Conservation (phyloP, 257 asterid genomes). For the Primulina tabacum region DNA sequence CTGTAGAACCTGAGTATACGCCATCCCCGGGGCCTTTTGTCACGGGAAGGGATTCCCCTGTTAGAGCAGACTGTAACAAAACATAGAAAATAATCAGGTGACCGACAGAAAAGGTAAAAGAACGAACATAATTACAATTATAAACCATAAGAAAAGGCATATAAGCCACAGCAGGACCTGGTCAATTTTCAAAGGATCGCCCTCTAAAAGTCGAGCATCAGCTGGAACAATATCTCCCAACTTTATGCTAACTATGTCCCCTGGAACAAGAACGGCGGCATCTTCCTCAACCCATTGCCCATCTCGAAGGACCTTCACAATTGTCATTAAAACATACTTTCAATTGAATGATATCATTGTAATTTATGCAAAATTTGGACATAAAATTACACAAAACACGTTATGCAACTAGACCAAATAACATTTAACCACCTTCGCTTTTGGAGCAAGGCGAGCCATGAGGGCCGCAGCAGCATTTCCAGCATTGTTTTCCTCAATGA, state of each 20-base stretch:
- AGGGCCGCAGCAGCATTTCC: conserved; percentile 28
- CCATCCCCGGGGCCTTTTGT: conserved; percentile 39
- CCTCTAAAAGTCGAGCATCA: conserved; percentile 43
- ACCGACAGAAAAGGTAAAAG: background rate
- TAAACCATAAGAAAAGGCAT: conserved; percentile 1
- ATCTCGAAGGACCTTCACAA: conserved; percentile 22
- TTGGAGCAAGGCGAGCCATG: conserved; percentile 28
- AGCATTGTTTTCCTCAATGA: conserved; percentile 25
- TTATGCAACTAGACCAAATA: background rate
- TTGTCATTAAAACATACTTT: background rate
- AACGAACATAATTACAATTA: background rate
- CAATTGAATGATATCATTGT: too few species aligned
- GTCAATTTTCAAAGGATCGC: conserved; percentile 42
- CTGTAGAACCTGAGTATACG: conserved; percentile 45
- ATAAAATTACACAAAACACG: too few species aligned
- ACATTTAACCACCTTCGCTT: conserved; percentile 19
- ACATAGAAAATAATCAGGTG: background rate
- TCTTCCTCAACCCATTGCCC: conserved; percentile 25
- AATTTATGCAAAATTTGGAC: background rate
- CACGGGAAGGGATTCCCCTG: conserved; percentile 44
- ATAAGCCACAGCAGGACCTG: conserved; percentile 26
- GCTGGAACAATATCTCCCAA: conserved; percentile 43
- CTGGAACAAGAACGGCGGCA: conserved; percentile 28
- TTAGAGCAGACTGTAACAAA: conserved; percentile 36
- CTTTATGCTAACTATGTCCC: conserved; percentile 40